Evolutionary conservation across 148 eudicot species (phyloP).

Genomic region (Pouteria glomerata): DNA sequence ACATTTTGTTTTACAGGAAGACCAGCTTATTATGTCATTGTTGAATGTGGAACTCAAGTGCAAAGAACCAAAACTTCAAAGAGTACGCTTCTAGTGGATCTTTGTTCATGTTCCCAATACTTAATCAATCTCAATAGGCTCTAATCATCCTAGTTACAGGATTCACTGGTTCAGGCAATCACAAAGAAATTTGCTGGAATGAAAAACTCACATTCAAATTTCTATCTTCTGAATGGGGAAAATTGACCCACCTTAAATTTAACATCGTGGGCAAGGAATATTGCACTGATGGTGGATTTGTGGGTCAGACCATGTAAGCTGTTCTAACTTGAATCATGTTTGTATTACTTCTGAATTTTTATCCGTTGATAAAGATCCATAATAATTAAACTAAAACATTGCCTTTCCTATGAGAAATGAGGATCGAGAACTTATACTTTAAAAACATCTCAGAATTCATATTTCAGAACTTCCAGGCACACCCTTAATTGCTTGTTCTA

Average conservation of each 20-base stretch:
- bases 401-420: neutral
- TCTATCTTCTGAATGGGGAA: slow-evolving; percentile 34
- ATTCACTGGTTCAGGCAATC: slow-evolving; percentile 34
- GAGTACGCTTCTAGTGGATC: slow-evolving; percentile 23
- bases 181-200: slow-evolving; percentile 65
- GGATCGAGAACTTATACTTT: too few species aligned
- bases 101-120: neutral
- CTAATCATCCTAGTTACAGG: neutral
- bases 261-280: slow-evolving; percentile 50
- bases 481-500: neutral
- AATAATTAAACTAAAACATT: neutral
- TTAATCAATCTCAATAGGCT: neutral
- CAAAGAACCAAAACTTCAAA: slow-evolving; percentile 49
- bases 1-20: slow-evolving; percentile 35
- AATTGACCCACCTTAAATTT: slow-evolving; percentile 47
- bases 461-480: too few species aligned
- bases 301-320: slow-evolving; percentile 58
- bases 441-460: too few species aligned
- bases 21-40: slow-evolving; percentile 50
- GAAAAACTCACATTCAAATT: slow-evolving; percentile 53
- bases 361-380: neutral
- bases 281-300: slow-evolving; percentile 47
- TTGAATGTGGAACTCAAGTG: slow-evolving; percentile 63
- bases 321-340: neutral
- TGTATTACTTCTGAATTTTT: neutral